Conservation (phyloP, 768 basidiomycete species). For the Leucosporidium creatinivorum region DNA sequence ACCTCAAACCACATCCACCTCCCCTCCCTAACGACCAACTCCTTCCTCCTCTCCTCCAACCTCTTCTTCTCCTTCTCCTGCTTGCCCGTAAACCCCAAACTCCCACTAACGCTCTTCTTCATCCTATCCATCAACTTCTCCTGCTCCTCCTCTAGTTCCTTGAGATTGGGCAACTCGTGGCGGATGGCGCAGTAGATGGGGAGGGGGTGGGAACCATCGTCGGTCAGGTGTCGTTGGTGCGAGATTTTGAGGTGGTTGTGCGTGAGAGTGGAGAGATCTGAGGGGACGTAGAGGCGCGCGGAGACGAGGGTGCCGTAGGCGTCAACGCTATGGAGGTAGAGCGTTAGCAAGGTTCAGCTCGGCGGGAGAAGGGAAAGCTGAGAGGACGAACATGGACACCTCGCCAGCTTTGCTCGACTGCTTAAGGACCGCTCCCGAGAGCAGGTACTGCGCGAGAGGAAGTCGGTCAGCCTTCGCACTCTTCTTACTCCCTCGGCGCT, state of each 20-base stretch:
- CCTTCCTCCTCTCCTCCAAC: background rate
- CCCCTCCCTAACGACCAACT: conserved; percentile 9
- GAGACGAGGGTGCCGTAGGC: conserved; percentile 38
- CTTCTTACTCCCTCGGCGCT: no score
- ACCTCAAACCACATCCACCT: conserved; percentile 41
- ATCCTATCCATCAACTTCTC: background rate
- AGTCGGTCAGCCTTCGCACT: no score
- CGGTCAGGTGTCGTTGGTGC: conserved; percentile 31
- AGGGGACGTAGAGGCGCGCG: conserved; percentile 38
- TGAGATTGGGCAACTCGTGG: conserved; percentile 33
- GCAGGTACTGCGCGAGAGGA: conserved; percentile 23
- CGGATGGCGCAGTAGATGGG: conserved; percentile 41
- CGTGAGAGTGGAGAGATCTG: conserved; percentile 28
- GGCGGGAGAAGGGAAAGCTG: background rate
- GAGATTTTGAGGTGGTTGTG: conserved; percentile 36
- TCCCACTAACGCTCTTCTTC: background rate
- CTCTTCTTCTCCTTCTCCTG: conserved; percentile 1
- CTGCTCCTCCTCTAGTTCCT: conserved; percentile 21
- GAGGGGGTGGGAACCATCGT: conserved; percentile 35
- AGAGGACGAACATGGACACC: conserved; percentile 34
- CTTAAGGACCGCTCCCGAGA: conserved; percentile 38
- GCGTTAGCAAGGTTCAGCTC: background rate
- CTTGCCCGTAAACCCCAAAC: background rate
- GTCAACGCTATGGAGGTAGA: conserved; percentile 13
- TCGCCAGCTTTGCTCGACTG: conserved; percentile 32